These are phyloP conservation scores for Xylaria grammica DNA, from an alignment of 495 filamentous ascomycete genomes.

Conservation along the genomic window DNA sequence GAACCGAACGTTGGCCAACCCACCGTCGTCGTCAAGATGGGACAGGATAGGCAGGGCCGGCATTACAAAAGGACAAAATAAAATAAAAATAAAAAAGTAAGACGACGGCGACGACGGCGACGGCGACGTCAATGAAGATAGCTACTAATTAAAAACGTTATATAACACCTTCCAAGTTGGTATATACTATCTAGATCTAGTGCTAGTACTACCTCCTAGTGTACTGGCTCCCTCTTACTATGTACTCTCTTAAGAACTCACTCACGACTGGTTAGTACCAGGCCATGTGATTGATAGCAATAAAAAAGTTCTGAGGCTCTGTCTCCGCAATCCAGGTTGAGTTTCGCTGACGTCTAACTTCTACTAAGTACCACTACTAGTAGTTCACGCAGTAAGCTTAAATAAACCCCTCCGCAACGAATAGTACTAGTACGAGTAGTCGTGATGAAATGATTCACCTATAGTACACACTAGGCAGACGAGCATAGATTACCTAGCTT, in stretches of 20 bases:
- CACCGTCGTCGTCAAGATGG: not conserved
- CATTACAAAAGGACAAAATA: not conserved
- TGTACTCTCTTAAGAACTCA: not conserved
- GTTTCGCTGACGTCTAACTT: not conserved
- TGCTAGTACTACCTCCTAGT: not conserved
- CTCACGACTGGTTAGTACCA: not conserved
- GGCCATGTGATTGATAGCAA: not conserved
- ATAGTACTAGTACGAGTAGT: too few relatives aligned
- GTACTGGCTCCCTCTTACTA: too few relatives aligned
- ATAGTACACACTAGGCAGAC: not conserved
- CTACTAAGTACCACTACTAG: too few relatives aligned
- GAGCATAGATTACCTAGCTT: too few relatives aligned
- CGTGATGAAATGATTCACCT: too few relatives aligned
- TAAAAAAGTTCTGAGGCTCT: not conserved
- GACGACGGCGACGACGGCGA: too few relatives aligned
- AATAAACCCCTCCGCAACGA: not conserved
- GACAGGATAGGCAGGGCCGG: not conserved
- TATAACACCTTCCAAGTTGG: not conserved
- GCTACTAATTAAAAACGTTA: not conserved
- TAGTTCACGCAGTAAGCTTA: not conserved
- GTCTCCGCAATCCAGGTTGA: not conserved
- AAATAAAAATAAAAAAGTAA: too few relatives aligned
- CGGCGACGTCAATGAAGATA: not conserved
- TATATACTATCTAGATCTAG: not conserved
- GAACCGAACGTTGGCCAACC: not conserved